These are phyloP conservation scores for Arachnomyces sp. DNA, from an alignment of 2,329 filamentous ascomycete species.

Conservation along the genomic window DNA sequence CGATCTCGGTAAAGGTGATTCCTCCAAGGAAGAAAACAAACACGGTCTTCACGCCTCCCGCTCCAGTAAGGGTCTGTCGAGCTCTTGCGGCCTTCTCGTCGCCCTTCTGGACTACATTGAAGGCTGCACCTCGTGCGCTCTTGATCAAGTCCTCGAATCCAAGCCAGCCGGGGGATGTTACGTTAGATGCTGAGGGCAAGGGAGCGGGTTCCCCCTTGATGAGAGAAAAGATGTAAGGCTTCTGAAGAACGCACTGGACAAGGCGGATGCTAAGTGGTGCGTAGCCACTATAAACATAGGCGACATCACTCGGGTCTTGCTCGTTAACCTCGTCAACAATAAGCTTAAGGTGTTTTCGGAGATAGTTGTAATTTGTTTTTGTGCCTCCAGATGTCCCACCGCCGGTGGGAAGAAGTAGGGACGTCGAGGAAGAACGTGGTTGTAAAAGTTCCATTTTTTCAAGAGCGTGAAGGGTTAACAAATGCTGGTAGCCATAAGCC, in stretches of 20 bases:
- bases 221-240: constrained; percentile 68
- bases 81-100: constrained; percentile 90
- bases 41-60: constrained; percentile 69
- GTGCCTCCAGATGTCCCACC: constrained; percentile 52
- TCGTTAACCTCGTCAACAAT: constrained; percentile 97
- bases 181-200: constrained; percentile 41
- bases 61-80: constrained; percentile 70
- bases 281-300: constrained; percentile 98
- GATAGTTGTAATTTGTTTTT: constrained; percentile 83
- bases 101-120: constrained; percentile 85
- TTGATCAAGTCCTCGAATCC: constrained; percentile 90
- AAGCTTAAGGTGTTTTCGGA: constrained; percentile 77
- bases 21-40: constrained; percentile 98
- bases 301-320: constrained; percentile 84
- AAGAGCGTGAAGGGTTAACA: constrained; percentile 78
- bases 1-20: constrained; percentile 92
- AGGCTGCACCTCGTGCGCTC: constrained; percentile 77
- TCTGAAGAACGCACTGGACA: constrained; percentile 88
- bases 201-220: constrained; percentile 55
- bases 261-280: constrained; percentile 86
- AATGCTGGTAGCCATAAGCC: constrained; percentile 90
- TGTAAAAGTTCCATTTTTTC: constrained; percentile 85
- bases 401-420: constrained; percentile 72
- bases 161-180: constrained; percentile 72
- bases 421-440: constrained; percentile 66